These are phyloP conservation scores for Hypoxylon rubiginosum DNA, from an alignment of 2,329 filamentous ascomycete genomes.

Conservation along the genomic window DNA sequence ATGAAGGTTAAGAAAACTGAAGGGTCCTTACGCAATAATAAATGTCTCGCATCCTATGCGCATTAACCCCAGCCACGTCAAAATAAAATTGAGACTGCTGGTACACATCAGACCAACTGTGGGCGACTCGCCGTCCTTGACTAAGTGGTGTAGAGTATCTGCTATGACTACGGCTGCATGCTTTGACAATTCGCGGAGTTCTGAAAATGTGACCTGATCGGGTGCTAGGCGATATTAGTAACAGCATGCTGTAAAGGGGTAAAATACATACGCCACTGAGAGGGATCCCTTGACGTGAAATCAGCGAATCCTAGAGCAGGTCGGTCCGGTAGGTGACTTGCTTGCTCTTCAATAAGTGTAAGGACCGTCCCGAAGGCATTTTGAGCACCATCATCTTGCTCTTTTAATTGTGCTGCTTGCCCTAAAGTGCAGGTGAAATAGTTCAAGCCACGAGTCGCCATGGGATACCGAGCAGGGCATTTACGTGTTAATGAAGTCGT, in stretches of 20 bases:
- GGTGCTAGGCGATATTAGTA: conserved; percentile 17
- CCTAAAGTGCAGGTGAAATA: conserved; percentile 74
- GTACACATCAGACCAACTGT: conserved; percentile 66
- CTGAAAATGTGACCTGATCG: conserved; percentile 48
- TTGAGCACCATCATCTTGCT: conserved; percentile 30
- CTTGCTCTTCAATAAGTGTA: conserved; percentile 64
- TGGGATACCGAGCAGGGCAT: background rate
- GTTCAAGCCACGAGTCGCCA: conserved; percentile 51
- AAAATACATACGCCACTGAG: conserved; percentile 13
- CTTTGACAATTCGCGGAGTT: conserved; percentile 51
- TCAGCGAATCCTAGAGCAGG: conserved; percentile 66
- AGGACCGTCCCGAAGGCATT: conserved; percentile 61
- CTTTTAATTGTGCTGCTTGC: conserved; percentile 60
- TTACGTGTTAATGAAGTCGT: background rate
- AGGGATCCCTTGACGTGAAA: conserved; percentile 30
- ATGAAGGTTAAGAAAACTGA: background rate
- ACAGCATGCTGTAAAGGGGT: background rate
- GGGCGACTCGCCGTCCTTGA: conserved; percentile 38
- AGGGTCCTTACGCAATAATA: conserved; percentile 63
- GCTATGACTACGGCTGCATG: conserved; percentile 51
- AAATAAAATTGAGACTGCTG: conserved; percentile 69
- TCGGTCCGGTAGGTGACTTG: conserved; percentile 52
- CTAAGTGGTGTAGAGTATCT: background rate
- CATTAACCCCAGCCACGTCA: conserved; percentile 72
- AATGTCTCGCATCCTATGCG: conserved; percentile 67